Evolutionary conservation across 164 flowering plant species (phyloP).

Genomic region (Dillenia suffruticosa): DNA sequence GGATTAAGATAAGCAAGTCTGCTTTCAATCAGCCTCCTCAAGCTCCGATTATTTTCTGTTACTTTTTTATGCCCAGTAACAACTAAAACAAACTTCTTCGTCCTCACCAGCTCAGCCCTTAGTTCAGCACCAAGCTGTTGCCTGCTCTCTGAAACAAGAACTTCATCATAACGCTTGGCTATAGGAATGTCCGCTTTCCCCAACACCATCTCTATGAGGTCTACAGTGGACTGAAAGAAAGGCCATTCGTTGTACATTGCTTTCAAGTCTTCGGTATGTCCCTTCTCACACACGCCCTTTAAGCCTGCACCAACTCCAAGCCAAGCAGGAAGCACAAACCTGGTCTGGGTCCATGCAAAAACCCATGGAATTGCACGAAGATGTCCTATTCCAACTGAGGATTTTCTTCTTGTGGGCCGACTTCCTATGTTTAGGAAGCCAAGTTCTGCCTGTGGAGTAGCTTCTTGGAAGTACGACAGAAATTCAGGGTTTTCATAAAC

Average conservation of each 20-base stretch:
- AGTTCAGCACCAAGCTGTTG: conserved; percentile 61
- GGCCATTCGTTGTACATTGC: conserved; percentile 97
- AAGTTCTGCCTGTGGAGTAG: conserved; percentile 94
- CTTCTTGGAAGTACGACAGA: conserved; percentile 84
- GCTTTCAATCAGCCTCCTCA: conserved; percentile 75
- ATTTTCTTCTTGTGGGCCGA: conserved; percentile 82
- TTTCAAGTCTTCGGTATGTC: conserved; percentile 57
- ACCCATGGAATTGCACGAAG: conserved; percentile 94
- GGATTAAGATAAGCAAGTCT: conserved; percentile 85
- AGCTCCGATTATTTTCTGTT: conserved; percentile 60
- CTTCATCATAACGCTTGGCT: conserved; percentile 82
- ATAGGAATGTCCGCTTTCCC: conserved; percentile 82
- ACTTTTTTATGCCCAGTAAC: conserved; percentile 78
- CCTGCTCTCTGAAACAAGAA: conserved; percentile 68
- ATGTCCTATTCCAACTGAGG: conserved; percentile 74
- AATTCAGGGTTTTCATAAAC: conserved; percentile 93
- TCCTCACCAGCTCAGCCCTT: conserved; percentile 55
- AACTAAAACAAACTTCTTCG: conserved; percentile 68
- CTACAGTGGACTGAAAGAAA: conserved; percentile 83
- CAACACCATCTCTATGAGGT: conserved; percentile 92
- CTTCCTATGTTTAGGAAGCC: conserved; percentile 96
- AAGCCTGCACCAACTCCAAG: conserved; percentile 93
- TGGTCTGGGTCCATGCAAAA: conserved; percentile 96
- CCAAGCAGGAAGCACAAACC: conserved; percentile 96
- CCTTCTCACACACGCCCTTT: conserved; percentile 74